These are phyloP conservation scores for Podospora pseudocomata DNA, from an alignment of 495 filamentous ascomycete genomes.

Conservation along the genomic window DNA sequence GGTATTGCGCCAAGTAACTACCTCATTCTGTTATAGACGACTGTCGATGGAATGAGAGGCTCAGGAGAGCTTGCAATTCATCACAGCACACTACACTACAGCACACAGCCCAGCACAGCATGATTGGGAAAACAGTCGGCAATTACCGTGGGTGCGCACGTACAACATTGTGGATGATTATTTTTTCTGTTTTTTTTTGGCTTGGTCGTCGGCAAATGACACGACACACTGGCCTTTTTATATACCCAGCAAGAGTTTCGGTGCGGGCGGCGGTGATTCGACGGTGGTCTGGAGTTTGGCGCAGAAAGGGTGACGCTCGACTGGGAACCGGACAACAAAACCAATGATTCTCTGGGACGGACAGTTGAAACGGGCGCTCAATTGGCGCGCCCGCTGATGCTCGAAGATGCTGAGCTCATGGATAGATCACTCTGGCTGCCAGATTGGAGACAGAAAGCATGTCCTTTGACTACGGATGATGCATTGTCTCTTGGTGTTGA, in stretches of 20 bases:
- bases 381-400: neutral
- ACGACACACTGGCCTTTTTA: constrained; percentile 18
- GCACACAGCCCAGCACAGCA: neutral
- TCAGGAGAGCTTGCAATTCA: constrained; percentile 5
- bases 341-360: neutral
- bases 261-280: neutral
- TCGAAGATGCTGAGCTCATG: neutral
- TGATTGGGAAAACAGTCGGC: constrained; percentile 5
- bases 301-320: neutral
- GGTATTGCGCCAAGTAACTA: constrained; percentile 98
- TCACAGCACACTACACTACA: neutral
- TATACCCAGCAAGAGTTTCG: constrained; percentile 27
- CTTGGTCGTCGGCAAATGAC: neutral
- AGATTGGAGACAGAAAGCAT: neutral
- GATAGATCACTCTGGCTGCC: neutral
- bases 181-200: neutral
- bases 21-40: constrained; percentile 83
- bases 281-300: neutral
- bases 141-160: constrained; percentile 23
- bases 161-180: neutral
- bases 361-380: neutral
- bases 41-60: constrained; percentile 3
- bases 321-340: neutral
- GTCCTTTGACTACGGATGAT: neutral
- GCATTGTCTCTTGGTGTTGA: neutral